phyloP scores from a whole-genome alignment of 2,329 filamentous ascomycete genomes.

The Fusarium annulatum region DNA sequence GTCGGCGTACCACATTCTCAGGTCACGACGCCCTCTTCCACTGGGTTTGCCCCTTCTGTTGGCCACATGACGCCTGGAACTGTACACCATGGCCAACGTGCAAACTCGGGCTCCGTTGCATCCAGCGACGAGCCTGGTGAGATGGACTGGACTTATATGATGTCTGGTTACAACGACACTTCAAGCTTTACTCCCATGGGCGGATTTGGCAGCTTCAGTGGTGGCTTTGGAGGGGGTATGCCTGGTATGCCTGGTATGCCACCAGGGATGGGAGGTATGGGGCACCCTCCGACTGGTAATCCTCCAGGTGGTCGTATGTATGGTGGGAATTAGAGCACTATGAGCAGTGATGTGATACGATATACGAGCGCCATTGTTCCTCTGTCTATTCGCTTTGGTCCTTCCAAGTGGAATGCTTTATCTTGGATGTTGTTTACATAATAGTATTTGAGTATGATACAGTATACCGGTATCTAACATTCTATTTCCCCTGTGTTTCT shows the following conservation, averaged over 20 bases:
- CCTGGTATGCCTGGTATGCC: slow-evolving; percentile 38
- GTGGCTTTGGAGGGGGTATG: slow-evolving; percentile 41
- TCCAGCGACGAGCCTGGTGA: slow-evolving; percentile 48
- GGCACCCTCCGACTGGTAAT: slow-evolving; percentile 14
- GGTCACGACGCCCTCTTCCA: slow-evolving; percentile 41
- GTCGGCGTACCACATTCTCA: slow-evolving; percentile 41
- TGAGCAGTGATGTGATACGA: not conserved
- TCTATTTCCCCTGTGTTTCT: not conserved
- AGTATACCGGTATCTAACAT: not conserved
- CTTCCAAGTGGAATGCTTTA: not conserved
- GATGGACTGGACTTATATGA: slow-evolving; percentile 63
- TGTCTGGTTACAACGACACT: slow-evolving; percentile 55
- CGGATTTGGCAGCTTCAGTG: slow-evolving; percentile 46
- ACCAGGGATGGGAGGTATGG: slow-evolving; percentile 32
- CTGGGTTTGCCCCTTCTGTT: slow-evolving; percentile 50
- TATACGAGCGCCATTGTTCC: not conserved
- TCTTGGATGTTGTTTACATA: not conserved
- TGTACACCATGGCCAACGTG: slow-evolving; percentile 9
- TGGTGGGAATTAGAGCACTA: slow-evolving; percentile 36
- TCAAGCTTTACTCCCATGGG: slow-evolving; percentile 46
- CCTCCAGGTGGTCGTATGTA: slow-evolving; percentile 45
- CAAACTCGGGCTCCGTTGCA: slow-evolving; percentile 32
- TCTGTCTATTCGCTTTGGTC: not conserved
- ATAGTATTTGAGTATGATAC: not conserved
- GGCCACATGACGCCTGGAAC: slow-evolving; percentile 31